Percentiles rank a stretch among this genome's conserved stretches.
phyloP scores from a whole-genome alignment of 2,329 filamentous ascomycete species.

The Thielaviopsis musarum region DNA sequence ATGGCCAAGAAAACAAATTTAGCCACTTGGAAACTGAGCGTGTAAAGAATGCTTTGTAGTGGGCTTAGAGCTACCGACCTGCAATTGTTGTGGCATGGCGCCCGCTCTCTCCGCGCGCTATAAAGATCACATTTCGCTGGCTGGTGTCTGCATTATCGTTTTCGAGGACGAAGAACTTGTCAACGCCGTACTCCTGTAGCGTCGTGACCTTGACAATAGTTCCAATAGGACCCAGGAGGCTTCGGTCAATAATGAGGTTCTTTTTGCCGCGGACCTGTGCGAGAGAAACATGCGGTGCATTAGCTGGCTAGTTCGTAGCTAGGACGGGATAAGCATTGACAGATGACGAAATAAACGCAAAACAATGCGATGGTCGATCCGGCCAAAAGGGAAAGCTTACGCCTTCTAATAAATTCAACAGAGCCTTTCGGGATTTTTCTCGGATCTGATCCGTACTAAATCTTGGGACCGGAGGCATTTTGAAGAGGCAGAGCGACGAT shows the following conservation, averaged over 20 bases:
- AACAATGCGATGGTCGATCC: neutral
- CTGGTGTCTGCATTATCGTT: slow-evolving; percentile 89
- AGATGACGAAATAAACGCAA: neutral
- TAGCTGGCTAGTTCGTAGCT: neutral
- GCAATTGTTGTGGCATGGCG: slow-evolving; percentile 73
- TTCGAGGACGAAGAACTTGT: slow-evolving; percentile 93
- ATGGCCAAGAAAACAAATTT: neutral
- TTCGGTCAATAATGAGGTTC: slow-evolving; percentile 85
- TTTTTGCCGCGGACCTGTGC: slow-evolving; percentile 91
- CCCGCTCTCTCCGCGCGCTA: slow-evolving; percentile 78
- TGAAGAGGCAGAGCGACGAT: slow-evolving; percentile 16
- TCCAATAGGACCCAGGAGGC: slow-evolving; percentile 75
- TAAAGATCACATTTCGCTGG: slow-evolving; percentile 88
- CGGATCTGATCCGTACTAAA: slow-evolving; percentile 63
- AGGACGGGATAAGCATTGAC: neutral
- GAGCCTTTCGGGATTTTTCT: slow-evolving; percentile 70
- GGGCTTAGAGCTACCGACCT: slow-evolving; percentile 40
- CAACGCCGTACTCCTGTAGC: slow-evolving; percentile 90
- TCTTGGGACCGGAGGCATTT: slow-evolving; percentile 51
- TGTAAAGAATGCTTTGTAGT: neutral
- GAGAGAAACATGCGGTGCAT: slow-evolving; percentile 11
- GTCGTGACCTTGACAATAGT: slow-evolving; percentile 90
- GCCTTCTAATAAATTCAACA: slow-evolving; percentile 81
- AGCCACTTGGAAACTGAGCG: neutral
- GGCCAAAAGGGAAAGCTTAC: slow-evolving; percentile 41